phyloP scores from a whole-genome alignment of 768 basidiomycete genomes.

The Coprinopsis marcescibilis region DNA sequence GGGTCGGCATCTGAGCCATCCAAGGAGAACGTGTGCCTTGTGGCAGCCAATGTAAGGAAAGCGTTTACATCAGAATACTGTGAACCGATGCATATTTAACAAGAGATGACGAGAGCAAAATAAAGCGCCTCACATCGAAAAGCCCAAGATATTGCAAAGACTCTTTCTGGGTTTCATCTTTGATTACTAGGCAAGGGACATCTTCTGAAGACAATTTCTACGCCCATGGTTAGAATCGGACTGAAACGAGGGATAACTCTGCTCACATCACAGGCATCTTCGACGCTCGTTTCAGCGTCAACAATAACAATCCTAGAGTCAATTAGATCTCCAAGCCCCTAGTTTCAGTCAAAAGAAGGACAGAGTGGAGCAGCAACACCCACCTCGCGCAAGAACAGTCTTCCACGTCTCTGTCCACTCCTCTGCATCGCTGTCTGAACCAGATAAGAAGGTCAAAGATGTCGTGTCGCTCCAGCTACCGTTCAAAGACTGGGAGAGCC shows the following conservation, averaged over 20 bases:
- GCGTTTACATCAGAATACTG: slow-evolving; percentile 86
- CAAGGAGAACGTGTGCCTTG: slow-evolving; percentile 58
- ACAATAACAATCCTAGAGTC: slow-evolving; percentile 63
- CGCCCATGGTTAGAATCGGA: background rate
- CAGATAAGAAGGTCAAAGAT: slow-evolving; percentile 13
- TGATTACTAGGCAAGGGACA: slow-evolving; percentile 59
- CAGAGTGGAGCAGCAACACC: slow-evolving; percentile 6
- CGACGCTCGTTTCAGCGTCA: slow-evolving; percentile 68
- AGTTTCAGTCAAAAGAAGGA: background rate
- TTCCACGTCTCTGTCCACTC: slow-evolving; percentile 59
- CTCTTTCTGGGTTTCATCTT: slow-evolving; percentile 18
- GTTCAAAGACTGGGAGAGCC: slow-evolving; percentile 33
- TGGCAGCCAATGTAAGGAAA: slow-evolving; percentile 80
- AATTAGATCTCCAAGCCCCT: slow-evolving; percentile 48
- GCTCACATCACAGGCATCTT: slow-evolving; percentile 76
- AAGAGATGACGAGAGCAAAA: slow-evolving; percentile 2
- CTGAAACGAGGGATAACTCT: background rate
- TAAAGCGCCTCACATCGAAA: slow-evolving; percentile 58
- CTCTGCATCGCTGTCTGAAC: slow-evolving; percentile 26
- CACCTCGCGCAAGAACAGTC: slow-evolving; percentile 52
- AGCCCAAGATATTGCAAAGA: slow-evolving; percentile 43
- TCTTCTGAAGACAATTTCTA: slow-evolving; percentile 61
- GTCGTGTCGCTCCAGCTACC: slow-evolving; percentile 27
- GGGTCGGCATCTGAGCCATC: slow-evolving; percentile 57
- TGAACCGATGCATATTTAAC: background rate